Base-by-base conservation (phyloP, 108 stramenopile species). In the Fragilariopsis cylindrus region DNA sequence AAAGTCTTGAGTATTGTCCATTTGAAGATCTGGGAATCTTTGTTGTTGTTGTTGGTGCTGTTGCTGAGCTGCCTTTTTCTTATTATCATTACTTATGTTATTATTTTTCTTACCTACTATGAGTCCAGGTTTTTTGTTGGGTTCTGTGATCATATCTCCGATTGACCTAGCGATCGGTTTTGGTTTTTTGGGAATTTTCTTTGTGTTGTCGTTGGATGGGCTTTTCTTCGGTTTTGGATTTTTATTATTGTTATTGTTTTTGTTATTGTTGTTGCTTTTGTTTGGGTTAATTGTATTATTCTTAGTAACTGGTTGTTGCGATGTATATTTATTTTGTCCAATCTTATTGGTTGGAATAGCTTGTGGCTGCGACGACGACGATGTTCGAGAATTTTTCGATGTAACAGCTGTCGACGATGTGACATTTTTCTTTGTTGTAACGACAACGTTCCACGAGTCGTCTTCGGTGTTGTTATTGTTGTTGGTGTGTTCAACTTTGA, bases 131-230 rank as follows among this genome's bases (percentile, higher is more conserved):
- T 9, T 60, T 11, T 18, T 21, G 11, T 60, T 60, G 13, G 15
- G 60, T 11, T 60, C 42, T 19, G 56, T 44, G 40, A 72, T 50
- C 71, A 78, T 69, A 39, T 76, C 75, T 4, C 75, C 57, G 15
- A 76, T 16, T 9, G 67, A 67, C 55, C 55, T 58, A 15, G 56
- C 7, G 3, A 58, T 60, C 9, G 58, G 48, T 40, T 72, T 43
- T 43, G 71, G 71, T 44, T 72, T 72, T 2, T 30, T 30, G 9
- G 15, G 9, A 19, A 57, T n/a, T n/a, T 70, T 70, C 43, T 45
- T 39, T 73, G 52, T 63, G n/a, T 48, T 48, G 7, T 9, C 72
- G n/a, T 12, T 53, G 2, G 52, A 12, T 53, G 52, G 12, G n/a
- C 15, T 53, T 48, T 48, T 68, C n/a, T 9, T 21, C 3, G 48